phyloP scores from a whole-genome alignment of 139 green algal species.

The Coelastrella sp. region DNA sequence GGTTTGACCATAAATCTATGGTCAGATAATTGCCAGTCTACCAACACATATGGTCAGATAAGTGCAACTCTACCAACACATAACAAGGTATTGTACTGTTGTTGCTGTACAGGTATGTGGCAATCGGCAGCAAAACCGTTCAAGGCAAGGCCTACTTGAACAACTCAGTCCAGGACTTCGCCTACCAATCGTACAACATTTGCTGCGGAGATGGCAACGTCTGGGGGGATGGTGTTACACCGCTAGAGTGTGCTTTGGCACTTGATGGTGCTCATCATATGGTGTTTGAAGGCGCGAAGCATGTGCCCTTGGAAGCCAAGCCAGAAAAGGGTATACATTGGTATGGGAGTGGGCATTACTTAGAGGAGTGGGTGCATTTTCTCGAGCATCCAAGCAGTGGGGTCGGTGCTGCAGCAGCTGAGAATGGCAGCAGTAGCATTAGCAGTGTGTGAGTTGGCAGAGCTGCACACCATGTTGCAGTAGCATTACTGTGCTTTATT shows the following conservation, averaged over 20 bases:
- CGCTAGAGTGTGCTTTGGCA: slow-evolving; percentile 54
- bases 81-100: not conserved
- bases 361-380: slow-evolving; percentile 32
- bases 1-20: no score
- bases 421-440: not conserved
- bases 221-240: slow-evolving; percentile 58
- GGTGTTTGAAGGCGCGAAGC: slow-evolving; percentile 55
- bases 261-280: slow-evolving; percentile 54
- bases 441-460: not conserved
- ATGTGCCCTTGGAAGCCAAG: slow-evolving; percentile 47
- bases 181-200: slow-evolving; percentile 59
- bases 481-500: no score
- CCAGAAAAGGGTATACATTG: slow-evolving; percentile 32
- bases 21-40: no score
- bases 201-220: slow-evolving; percentile 42
- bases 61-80: no score
- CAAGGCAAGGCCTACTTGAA: slow-evolving; percentile 45
- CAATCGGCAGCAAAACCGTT: slow-evolving; percentile 53
- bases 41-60: no score
- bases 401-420: slow-evolving; percentile 7
- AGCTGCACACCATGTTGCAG: no score
- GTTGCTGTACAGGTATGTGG: slow-evolving; percentile 50
- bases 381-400: not conserved
- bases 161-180: slow-evolving; percentile 49
- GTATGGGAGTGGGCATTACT: slow-evolving; percentile 35